phyloP scores from a whole-genome alignment of 2,329 filamentous ascomycete genomes.

The Pestalotiopsis sp. region DNA sequence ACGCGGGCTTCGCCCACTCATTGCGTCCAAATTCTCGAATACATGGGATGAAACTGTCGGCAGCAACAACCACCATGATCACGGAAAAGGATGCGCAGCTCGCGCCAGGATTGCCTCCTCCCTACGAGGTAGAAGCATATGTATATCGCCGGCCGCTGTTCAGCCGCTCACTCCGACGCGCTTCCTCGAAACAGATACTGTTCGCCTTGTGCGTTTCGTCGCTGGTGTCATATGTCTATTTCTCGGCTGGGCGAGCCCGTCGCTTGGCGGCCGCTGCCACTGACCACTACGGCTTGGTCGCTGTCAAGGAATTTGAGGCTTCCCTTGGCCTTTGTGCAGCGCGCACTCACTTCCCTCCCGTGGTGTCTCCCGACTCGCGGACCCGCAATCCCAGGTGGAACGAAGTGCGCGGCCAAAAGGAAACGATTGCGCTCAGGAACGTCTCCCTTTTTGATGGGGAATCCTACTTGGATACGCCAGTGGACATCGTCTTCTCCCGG shows the following conservation, averaged over 20 bases:
- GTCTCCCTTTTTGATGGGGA: constrained; percentile 47
- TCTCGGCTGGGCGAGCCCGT: not conserved
- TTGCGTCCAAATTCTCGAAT: not conserved
- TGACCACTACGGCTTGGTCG: not conserved
- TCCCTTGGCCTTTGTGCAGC: constrained; percentile 7
- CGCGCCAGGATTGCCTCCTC: constrained; percentile 4
- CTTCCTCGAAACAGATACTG: constrained; percentile 5
- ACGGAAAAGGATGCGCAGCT: not conserved
- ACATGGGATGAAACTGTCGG: not conserved
- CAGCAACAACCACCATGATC: not conserved
- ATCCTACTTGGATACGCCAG: constrained; percentile 27
- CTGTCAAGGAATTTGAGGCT: constrained; percentile 1
- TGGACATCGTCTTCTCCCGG: constrained; percentile 41
- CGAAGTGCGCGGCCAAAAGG: constrained; percentile 36
- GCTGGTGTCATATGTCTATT: constrained; percentile 5
- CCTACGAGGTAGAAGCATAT: constrained; percentile 12
- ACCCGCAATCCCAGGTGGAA: constrained; percentile 45
- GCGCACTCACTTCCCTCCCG: constrained; percentile 2
- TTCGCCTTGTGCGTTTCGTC: constrained; percentile 1
- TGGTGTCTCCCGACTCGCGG: constrained; percentile 9
- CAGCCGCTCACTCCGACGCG: not conserved
- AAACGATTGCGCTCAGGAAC: constrained; percentile 39
- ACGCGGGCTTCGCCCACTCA: not conserved
- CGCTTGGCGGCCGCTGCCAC: not conserved
- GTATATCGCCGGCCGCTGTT: constrained; percentile 4